Conservation (phyloP, 1,284 basidiomycete genomes). For the Malassezia pachydermatis region DNA sequence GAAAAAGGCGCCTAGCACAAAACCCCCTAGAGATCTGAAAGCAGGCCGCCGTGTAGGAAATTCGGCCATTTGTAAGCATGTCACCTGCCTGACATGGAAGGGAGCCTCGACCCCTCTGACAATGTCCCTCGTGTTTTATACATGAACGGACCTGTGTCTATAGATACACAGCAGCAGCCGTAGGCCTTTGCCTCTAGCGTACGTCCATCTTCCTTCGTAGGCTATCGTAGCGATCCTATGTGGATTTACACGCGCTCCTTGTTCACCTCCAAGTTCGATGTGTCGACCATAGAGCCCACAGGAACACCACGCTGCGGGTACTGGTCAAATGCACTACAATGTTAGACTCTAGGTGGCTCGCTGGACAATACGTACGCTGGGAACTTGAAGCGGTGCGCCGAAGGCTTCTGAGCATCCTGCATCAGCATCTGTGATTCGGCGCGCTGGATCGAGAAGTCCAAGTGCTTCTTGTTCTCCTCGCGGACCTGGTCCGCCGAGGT, state of each 20-base stretch:
- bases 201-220: neutral
- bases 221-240: no score
- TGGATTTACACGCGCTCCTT: conserved; percentile 15
- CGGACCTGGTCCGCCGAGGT: conserved; percentile 1
- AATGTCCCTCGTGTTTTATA: no score
- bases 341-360: neutral
- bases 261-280: conserved; percentile 13
- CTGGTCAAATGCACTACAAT: conserved; percentile 14
- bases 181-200: no score
- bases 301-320: conserved; percentile 13
- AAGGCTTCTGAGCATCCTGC: conserved; percentile 17
- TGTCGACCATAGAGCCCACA: conserved; percentile 8
- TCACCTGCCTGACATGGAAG: no score
- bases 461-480: conserved; percentile 12
- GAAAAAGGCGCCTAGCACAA: no score
- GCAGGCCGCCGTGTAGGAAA: no score
- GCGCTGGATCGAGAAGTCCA: conserved; percentile 12
- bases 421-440: conserved; percentile 17
- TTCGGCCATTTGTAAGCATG: no score
- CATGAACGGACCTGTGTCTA: no score
- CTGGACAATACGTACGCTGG: conserved; percentile 5
- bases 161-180: neutral
- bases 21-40: no score
- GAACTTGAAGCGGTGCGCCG: conserved; percentile 12
- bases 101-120: no score